Evolutionary conservation across 352 stramenopile genomes (phyloP).

Genomic region (Globisporangium recalcitrans): DNA sequence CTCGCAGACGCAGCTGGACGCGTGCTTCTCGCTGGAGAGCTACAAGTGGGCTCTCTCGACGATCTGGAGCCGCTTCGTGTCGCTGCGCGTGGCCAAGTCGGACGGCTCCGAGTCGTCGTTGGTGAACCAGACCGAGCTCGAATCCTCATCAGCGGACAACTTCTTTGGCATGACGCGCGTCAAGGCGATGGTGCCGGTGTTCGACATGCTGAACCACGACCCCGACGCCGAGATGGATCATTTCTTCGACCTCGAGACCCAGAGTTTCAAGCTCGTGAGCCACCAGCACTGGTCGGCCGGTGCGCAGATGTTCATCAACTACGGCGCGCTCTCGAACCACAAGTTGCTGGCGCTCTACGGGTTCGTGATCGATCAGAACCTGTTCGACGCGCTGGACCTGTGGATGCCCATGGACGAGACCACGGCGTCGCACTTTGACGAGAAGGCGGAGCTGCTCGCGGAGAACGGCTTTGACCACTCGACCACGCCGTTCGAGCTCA

Average conservation of each 20-base stretch:
- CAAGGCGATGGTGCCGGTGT: constrained; percentile 83
- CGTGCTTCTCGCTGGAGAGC: constrained; percentile 57
- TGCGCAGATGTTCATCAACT: constrained; percentile 77
- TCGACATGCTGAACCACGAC: constrained; percentile 86
- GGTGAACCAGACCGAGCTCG: background rate
- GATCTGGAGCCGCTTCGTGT: constrained; percentile 85
- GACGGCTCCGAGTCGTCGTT: constrained; percentile 12
- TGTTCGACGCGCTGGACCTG: constrained; percentile 67
- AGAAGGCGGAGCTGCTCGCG: constrained; percentile 40
- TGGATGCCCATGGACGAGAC: constrained; percentile 62
- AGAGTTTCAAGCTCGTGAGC: constrained; percentile 60
- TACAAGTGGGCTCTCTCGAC: constrained; percentile 85
- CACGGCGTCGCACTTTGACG: constrained; percentile 35
- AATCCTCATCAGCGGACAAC: background rate
- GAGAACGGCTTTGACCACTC: constrained; percentile 56
- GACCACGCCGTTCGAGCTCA: constrained; percentile 60
- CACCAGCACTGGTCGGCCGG: constrained; percentile 71
- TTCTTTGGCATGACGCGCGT: constrained; percentile 28
- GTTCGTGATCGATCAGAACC: constrained; percentile 66
- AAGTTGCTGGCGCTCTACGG: constrained; percentile 78
- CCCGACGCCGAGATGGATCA: constrained; percentile 70
- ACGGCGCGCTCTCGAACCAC: constrained; percentile 77
- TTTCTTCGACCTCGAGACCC: constrained; percentile 43
- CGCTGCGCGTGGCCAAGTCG: constrained; percentile 33
- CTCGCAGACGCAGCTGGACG: constrained; percentile 12